Conservation (phyloP, 2,329 filamentous ascomycete species). For the Aspergillus fumigatus region DNA sequence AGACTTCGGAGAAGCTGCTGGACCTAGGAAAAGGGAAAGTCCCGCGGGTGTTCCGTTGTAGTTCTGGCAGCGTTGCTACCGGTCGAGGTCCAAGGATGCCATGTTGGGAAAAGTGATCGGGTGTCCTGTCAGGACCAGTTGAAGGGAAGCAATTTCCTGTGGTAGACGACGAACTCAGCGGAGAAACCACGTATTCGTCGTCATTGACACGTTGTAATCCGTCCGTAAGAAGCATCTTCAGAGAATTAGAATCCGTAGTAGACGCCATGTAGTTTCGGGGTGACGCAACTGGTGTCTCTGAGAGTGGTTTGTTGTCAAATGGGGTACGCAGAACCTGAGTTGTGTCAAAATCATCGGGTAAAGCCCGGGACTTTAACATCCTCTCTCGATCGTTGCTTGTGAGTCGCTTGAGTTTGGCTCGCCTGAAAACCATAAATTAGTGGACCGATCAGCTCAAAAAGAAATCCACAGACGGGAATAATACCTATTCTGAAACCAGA, state of each 20-base stretch:
- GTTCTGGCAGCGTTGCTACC: slow-evolving; percentile 22
- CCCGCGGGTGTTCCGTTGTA: slow-evolving; percentile 25
- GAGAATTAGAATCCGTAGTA: slow-evolving; percentile 32
- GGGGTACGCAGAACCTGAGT: slow-evolving; percentile 55
- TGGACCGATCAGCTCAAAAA: neutral
- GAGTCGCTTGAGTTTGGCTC: slow-evolving; percentile 58
- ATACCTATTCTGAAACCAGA: slow-evolving; percentile 98
- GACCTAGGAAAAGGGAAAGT: slow-evolving; percentile 29
- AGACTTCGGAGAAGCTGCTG: slow-evolving; percentile 33
- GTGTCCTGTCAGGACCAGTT: slow-evolving; percentile 20
- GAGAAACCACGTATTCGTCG: slow-evolving; percentile 36
- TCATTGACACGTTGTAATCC: slow-evolving; percentile 29
- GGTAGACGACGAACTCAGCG: slow-evolving; percentile 32
- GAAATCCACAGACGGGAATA: slow-evolving; percentile 18
- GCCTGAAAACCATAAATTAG: slow-evolving; percentile 34
- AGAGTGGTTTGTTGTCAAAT: slow-evolving; percentile 43
- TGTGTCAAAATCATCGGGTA: slow-evolving; percentile 59
- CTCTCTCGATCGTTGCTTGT: slow-evolving; percentile 58
- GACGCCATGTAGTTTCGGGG: slow-evolving; percentile 38
- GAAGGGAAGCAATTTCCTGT: slow-evolving; percentile 34
- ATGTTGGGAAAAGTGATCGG: slow-evolving; percentile 24
- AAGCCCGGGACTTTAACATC: slow-evolving; percentile 56
- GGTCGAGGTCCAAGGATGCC: slow-evolving; percentile 23
- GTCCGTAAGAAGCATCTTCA: slow-evolving; percentile 32
- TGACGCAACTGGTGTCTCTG: slow-evolving; percentile 47